Evolutionary conservation across 2,329 filamentous ascomycete species (phyloP), one percentile per base, ranked within the genome.

Genomic region (Cladophialophora yegresii): DNA sequence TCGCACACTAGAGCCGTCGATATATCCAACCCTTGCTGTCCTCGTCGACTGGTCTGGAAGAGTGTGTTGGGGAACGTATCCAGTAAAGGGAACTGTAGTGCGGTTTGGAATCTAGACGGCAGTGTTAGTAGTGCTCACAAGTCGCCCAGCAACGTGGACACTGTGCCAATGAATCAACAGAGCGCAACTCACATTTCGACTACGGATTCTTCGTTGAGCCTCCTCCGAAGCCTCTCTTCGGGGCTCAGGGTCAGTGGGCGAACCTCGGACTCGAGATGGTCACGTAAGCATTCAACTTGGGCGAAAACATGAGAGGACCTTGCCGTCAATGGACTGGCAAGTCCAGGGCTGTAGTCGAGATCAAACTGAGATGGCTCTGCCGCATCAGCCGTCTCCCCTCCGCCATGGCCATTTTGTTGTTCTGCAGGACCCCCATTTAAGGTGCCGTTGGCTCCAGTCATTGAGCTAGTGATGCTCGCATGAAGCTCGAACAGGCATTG

Each of bases 51-150:
- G 26, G 57, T 74, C 58, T 81, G 77, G 20, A 82, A 74, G 75
- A 93, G 92, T 60, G 97, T 89, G 32, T 80, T 71, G 0, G 95
- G 95, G 73, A 90, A 97, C 75, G 92, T 96, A 73, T 95, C 88
- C 36, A 96, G 83, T 30, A 93, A 73, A 1, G 93, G 92, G 72
- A 92, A 95, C 16, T 61, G 61, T 22, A 70, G 64, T 7, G 58
- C 59, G 23, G 67, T 66, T 45, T 62, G 63, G 62, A 66, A 71
- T 43, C 62, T 68, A 62, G 54, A 61, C 5, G 36, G 16, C 33
- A 9, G 56, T 26, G 45, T 62, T 50, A 64, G 57, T 51, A 36
- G 32, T 33, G 10, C 12, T n/a, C 12, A 36, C 55, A 45, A 30
- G 13, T 22, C 28, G 20, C 10, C 36, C 16, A n/a, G 16, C 36